These are phyloP conservation scores for Colletotrichum sp. DNA, from an alignment of 2,329 filamentous ascomycete genomes.

Conservation along the genomic window DNA sequence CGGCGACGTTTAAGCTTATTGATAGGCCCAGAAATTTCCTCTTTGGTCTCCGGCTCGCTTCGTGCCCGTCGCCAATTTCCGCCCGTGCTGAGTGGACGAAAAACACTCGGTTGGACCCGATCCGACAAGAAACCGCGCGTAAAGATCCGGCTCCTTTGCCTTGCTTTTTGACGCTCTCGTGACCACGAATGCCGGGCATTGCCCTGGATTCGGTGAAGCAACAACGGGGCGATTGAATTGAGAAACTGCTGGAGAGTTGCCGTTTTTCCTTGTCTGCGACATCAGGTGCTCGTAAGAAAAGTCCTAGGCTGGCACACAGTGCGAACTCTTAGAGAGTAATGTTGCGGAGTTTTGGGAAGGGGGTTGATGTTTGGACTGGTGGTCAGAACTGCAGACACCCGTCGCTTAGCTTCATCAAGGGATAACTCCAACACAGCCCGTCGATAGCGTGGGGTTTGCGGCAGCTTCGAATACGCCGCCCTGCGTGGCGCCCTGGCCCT, in stretches of 20 bases:
- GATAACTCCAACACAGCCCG: neutral
- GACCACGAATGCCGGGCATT: neutral
- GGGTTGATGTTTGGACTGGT: neutral
- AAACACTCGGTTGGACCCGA: slow-evolving; percentile 10
- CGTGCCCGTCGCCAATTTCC: neutral
- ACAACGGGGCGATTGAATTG: neutral
- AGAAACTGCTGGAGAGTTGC: neutral
- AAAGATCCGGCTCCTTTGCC: neutral
- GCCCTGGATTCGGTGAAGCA: neutral
- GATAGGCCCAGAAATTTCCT: slow-evolving; percentile 10
- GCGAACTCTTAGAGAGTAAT: neutral
- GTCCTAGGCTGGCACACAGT: neutral
- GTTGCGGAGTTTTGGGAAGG: neutral
- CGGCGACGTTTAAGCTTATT: slow-evolving; percentile 18
- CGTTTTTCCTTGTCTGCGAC: neutral
- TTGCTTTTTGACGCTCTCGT: neutral
- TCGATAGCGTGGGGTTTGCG: neutral
- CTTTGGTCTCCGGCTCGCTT: neutral
- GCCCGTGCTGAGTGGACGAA: neutral
- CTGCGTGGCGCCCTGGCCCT: neutral
- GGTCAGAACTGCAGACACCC: neutral
- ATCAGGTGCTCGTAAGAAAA: neutral
- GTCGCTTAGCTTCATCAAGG: neutral
- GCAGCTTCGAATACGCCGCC: neutral
- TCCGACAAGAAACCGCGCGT: slow-evolving; percentile 9